Evolutionary conservation across 208 protist species (phyloP).

Genomic region (Acanthamoeba castellanii): DNA sequence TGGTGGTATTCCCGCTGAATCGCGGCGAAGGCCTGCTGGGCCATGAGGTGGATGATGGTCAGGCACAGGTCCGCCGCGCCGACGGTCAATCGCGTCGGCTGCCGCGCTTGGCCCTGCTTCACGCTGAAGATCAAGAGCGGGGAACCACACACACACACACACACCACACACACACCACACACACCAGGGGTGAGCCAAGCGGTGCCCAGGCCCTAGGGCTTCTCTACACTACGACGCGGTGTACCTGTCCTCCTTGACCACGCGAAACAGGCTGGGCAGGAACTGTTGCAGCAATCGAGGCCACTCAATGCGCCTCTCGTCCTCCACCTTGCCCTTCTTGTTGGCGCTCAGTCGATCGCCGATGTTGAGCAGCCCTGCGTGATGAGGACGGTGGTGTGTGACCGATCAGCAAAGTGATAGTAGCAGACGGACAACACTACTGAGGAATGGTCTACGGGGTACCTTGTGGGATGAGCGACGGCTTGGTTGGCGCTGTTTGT

Average conservation of each 20-base stretch:
- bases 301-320: neutral
- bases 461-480: neutral
- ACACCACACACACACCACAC: too few relatives aligned
- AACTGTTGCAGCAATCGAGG: neutral
- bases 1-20: neutral
- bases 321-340: neutral
- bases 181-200: too few relatives aligned
- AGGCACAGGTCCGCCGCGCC: neutral
- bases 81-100: constrained; percentile 41
- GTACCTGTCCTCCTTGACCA: constrained; percentile 35
- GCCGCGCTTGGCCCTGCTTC: constrained; percentile 5
- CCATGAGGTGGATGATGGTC: neutral
- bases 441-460: too few relatives aligned
- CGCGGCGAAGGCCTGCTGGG: neutral
- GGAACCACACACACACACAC: too few relatives aligned
- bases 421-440: too few relatives aligned
- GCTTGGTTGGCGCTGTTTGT: neutral
- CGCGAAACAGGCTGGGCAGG: neutral
- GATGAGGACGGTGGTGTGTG: too few relatives aligned
- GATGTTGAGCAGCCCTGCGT: neutral
- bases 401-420: too few relatives aligned
- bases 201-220: neutral
- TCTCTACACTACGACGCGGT: neutral
- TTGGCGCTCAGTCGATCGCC: neutral
- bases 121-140: neutral